Base-by-base conservation (phyloP, 2,329 filamentous ascomycete species). In the Ascochyta viciae-villosae region DNA sequence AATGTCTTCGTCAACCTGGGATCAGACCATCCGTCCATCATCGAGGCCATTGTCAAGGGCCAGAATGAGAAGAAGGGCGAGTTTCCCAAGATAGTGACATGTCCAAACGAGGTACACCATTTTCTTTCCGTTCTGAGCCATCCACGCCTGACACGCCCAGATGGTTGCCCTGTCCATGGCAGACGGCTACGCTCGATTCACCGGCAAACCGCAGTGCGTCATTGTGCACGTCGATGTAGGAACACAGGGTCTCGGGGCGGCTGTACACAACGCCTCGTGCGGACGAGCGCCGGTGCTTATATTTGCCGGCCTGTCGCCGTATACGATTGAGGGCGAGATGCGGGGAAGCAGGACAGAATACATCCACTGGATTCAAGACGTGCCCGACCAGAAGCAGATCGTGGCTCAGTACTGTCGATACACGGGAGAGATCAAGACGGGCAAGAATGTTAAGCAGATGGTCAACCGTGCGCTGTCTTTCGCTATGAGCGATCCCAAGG, bases 151-250 rank as follows among this genome's bases (percentile, higher is more conserved):
- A 65, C 54, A 27, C 16, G 48, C 31, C 19, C 62, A 91, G 87
- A 93, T 93, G 89, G 90, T 93, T 6, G 90, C 90, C 24, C 83
- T 94, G 66, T 93, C 89, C 55, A 91, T 92, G 88, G 90, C 90
- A 13, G 90, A 94, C 73, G 90, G 90, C 47, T 92, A 90, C 68
- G 89, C 90, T 34, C 71, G 74, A 58, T 75, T 90, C 34, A 91
- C 87, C 6, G 85, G 85, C 49, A 85, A 89, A 63, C 88, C 89
- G 0, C 90, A 93, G 75, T 88, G 85, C 57, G 90, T 93, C 12
- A 89, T 93, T 59, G 85, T 93, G 2, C 90, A 93, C 67, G 90
- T 93, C 54, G 90, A 94, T 64, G 90, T 93, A 16, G 90, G 90
- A 24, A 94, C 90, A 0, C 90, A 93, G 73, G 90, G 87, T 7